These are phyloP conservation scores for Neonectria hederae DNA, from an alignment of 2,329 filamentous ascomycete genomes.

Conservation along the genomic window DNA sequence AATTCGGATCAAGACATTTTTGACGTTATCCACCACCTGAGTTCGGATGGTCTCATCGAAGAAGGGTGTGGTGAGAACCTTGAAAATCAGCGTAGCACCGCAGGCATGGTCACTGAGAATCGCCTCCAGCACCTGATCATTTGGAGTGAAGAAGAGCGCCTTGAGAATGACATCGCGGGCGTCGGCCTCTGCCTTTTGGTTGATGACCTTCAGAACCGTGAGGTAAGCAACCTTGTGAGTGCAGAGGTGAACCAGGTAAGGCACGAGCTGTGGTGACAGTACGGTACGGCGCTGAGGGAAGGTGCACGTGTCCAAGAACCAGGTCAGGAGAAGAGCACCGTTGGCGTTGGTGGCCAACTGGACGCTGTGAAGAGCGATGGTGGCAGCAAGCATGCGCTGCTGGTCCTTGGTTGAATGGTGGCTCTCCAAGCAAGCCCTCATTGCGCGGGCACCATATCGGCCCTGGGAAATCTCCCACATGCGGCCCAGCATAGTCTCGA, in stretches of 20 bases:
- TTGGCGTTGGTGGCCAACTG: constrained; percentile 97
- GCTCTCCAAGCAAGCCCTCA: constrained; percentile 96
- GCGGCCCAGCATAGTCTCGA: constrained; percentile 93
- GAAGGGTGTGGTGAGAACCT: constrained; percentile 96
- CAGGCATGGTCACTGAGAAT: constrained; percentile 92
- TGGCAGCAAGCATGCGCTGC: constrained; percentile 91
- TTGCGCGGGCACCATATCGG: constrained; percentile 92
- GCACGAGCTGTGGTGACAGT: constrained; percentile 88
- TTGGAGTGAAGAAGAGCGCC: constrained; percentile 90
- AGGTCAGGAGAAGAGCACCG: constrained; percentile 90
- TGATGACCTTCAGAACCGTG: constrained; percentile 97
- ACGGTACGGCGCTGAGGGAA: constrained; percentile 93
- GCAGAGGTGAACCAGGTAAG: constrained; percentile 92
- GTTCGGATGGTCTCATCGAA: constrained; percentile 90
- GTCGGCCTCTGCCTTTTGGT: constrained; percentile 93
- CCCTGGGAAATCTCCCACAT: constrained; percentile 96
- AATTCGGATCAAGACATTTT: constrained; percentile 85
- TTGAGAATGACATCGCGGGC: constrained; percentile 90
- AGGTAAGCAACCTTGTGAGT: constrained; percentile 98
- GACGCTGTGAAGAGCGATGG: constrained; percentile 95
- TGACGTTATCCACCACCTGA: constrained; percentile 92
- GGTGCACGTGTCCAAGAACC: constrained; percentile 98
- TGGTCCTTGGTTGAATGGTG: constrained; percentile 95
- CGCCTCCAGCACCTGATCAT: constrained; percentile 86
- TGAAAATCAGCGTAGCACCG: constrained; percentile 96